These are phyloP conservation scores for Galerina marginata DNA, from an alignment of 768 basidiomycete species.

Conservation along the genomic window DNA sequence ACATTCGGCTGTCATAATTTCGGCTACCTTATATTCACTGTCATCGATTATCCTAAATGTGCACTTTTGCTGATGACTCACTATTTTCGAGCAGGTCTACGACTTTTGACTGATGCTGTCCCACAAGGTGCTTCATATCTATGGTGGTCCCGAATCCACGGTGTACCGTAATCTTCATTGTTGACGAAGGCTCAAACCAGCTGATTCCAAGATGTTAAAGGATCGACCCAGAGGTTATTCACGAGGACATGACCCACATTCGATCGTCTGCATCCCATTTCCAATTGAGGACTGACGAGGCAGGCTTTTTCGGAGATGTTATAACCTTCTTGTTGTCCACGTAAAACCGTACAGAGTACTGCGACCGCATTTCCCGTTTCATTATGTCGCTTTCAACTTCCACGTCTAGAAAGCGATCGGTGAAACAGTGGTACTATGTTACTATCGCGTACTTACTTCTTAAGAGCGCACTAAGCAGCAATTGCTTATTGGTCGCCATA, in stretches of 20 bases:
- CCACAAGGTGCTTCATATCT: not conserved
- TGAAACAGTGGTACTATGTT: too few relatives aligned
- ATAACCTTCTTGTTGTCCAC: not conserved
- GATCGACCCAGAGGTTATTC: not conserved
- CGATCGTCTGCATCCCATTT: not conserved
- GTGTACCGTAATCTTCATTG: not conserved
- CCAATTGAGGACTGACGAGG: not conserved
- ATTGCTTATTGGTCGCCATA: too few relatives aligned
- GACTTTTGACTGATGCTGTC: not conserved
- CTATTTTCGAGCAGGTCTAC: not conserved
- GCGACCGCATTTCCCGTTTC: not conserved
- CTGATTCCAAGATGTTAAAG: not conserved
- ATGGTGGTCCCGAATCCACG: not conserved
- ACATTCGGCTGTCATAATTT: too few relatives aligned
- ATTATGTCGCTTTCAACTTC: not conserved
- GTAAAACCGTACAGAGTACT: not conserved
- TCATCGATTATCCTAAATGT: too few relatives aligned
- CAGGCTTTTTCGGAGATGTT: not conserved
- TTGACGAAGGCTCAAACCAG: not conserved
- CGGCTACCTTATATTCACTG: too few relatives aligned
- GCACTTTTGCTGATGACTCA: not conserved
- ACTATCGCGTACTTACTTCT: too few relatives aligned
- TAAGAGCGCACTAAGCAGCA: too few relatives aligned
- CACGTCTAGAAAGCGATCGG: not conserved
- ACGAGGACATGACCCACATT: not conserved